Base-by-base conservation (phyloP, 257 asterid genomes). In the Fraxinus pennsylvanica region DNA sequence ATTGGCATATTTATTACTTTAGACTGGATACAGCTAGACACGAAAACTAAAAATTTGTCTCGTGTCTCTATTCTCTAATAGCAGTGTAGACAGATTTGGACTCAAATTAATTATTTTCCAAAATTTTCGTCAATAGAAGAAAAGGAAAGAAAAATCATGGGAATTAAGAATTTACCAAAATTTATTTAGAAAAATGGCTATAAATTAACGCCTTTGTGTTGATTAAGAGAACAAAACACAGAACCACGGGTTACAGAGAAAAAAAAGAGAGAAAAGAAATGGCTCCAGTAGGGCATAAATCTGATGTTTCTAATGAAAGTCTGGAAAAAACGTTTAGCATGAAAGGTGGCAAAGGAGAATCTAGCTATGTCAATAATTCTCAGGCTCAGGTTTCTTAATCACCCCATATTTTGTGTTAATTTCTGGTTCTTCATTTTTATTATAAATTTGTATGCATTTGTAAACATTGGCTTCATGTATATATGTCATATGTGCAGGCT, bases 271-370 rank as follows among this genome's bases (percentile, higher is more conserved):
- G 21, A 22, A 9, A 6, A 35, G 9, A 35, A 21, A 63, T 91
- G 97, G 87, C 91, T 83, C 88, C 92, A 1, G 50, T 75, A 19
- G 88, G 87, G 17, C 90, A 90, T 52, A 87, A 90, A 74, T 87
- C 90, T 15, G 93, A 88, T 14, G 89, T 90, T 77, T 79, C 97
- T 4, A 89, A 88, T 57, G 69, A 76, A 83, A 90, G 93, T 77
- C 96, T 95, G 15, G 99, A 95, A 71, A 90, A 73, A 30, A 54
- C 90, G 87, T 88, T 63, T 25, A 63, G 69, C 36, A 63, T 63
- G 69, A 63, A 63, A 79, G 99, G 99, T 15, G 99, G 99, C 85
- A 86, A 87, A 80, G 99, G 96, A 29, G 97, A 95, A 85, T 88
- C 91, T 32, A 95, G 99, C 87, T 95, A 95, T 81, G 92, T 79